Evolutionary conservation across 192 early-diverging fungal species (phyloP), one percentile per base, ranked within the genome.

Genomic region (Rhizoclosmatium globosum): DNA sequence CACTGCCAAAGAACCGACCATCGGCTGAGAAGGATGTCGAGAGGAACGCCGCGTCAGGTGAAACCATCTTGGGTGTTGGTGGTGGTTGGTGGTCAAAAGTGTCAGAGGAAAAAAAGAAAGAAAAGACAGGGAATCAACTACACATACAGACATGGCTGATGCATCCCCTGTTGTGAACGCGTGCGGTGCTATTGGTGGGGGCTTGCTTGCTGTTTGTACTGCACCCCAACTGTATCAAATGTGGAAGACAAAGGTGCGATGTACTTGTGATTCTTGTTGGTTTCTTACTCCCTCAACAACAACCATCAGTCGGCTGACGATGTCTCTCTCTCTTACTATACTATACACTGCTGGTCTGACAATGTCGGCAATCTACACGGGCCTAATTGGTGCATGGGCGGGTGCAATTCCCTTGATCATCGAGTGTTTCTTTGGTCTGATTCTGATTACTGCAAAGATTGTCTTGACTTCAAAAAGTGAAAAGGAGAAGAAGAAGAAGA

Each of bases 221-320:
- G 7, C 23, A 41, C 67, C 67, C 2, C 67, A 68, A 43, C 38
- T 68, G 2, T 68, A 68, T 68, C 39, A 68, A 68, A 68, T 68
- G 39, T 68, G 17, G 39, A 68, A 68, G 45, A 68, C 67, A 19
- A 21, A 43, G 23, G 67, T 68, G 45, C 2, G 67, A 7, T 7
- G 50, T 53, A 7, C 17, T 17, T 53, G 50, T 0, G 6, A 53
- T 13, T 13, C 50, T 17, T 53, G 50, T n/a, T n/a, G n/a, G n/a
- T n/a, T n/a, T n/a, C n/a, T 53, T 17, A 53, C 9, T 7, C 50
- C 1, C 50, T 53, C 17, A 53, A 53, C 6, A 13, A 7, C 6
- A 53, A 13, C 9, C 6, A 13, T 13, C 39, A 68, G 67, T 13
- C 67, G 9, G 67, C 67, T 17, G 67, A 68, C 45, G 67, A 68